Base-by-base conservation (phyloP, 257 asterid genomes). In the Salvia splendens region DNA sequence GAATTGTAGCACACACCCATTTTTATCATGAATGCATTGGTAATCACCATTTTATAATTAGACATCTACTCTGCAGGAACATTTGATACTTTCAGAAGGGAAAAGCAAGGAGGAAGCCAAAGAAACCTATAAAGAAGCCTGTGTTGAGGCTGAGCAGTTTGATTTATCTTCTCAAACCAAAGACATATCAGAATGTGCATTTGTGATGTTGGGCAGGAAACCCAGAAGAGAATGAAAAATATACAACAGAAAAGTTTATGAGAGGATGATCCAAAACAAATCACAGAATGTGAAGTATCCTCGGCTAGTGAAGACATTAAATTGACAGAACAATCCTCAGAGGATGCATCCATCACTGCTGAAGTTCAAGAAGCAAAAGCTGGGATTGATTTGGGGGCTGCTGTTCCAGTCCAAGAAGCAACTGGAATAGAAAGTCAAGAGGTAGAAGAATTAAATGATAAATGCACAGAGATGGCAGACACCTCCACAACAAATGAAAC, bases 41-140 rank as follows among this genome's bases (percentile, higher is more conserved):
- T 30, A 33, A 42, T n/a, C 24, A 69, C 30, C 67, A 55, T 64
- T n/a, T 40, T 56, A 36, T 36, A 61, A 42, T 40, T 38, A 42
- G 17, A 52, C 12, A 20, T 55, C 53, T 69, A 48, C 72, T 56
- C 67, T 69, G 53, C 85, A 83, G 93, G 83, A 73, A 49, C 64
- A 50, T 16, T 42, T 28, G 71, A 50, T 46, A 45, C 49, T 56
- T 54, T 38, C 79, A 77, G 69, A 57, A 42, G 56, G 28, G 61
- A 61, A 52, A 50, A 15, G 68, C 12, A 78, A 64, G 68, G 75
- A 57, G 60, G 73, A 74, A 41, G 65, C 41, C n/a, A 60, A 52
- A 8, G 67, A 61, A 65, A 79, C 64, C 54, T 70, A 47, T 32
- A 7, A 5, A 12, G 60, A 42, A 28, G 76, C 59, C 57, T 72